These are phyloP conservation scores for Sanguinoderma infundibulare DNA, from an alignment of 1,284 basidiomycete species.

Conservation along the genomic window DNA sequence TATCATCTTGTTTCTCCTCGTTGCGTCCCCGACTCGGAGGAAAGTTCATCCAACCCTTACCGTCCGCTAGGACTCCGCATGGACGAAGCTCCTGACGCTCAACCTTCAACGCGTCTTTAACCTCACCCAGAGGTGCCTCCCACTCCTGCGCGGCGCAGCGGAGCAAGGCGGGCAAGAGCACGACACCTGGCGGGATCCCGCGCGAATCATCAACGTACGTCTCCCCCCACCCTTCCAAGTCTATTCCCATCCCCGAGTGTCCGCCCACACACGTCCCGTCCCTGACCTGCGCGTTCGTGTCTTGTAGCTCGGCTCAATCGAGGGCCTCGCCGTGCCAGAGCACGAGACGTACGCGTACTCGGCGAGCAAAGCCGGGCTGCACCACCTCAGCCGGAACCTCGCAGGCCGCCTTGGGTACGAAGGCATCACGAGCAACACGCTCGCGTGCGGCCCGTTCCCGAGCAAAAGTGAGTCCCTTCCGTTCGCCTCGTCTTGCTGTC, in stretches of 20 bases:
- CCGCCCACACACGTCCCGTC: no score
- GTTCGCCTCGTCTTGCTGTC: neutral
- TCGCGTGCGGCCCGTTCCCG: slow-evolving; percentile 65
- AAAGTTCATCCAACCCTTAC: neutral
- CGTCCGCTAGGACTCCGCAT: slow-evolving; percentile 49
- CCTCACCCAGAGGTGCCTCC: slow-evolving; percentile 68
- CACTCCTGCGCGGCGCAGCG: slow-evolving; percentile 59
- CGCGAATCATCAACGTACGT: slow-evolving; percentile 66
- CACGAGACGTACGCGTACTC: slow-evolving; percentile 76
- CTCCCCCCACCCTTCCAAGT: no score
- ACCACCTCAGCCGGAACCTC: slow-evolving; percentile 67
- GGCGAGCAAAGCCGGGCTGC: slow-evolving; percentile 65
- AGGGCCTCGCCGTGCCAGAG: slow-evolving; percentile 55
- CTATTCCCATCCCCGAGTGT: neutral
- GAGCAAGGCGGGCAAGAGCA: slow-evolving; percentile 46
- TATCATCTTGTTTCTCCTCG: neutral
- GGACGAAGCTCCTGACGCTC: slow-evolving; percentile 65
- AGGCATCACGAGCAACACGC: slow-evolving; percentile 69
- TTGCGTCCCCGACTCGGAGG: neutral
- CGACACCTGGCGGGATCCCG: slow-evolving; percentile 49
- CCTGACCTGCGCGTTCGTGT: neutral
- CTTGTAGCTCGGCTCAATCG: slow-evolving; percentile 67
- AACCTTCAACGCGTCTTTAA: slow-evolving; percentile 77
- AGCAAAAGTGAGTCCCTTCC: slow-evolving; percentile 49
- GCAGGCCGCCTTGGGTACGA: slow-evolving; percentile 63